A percentile compares a stretch with the other conserved stretches of the same genome.
Conservation (phyloP, 768 basidiomycete genomes). For the Suillus plorans region DNA sequence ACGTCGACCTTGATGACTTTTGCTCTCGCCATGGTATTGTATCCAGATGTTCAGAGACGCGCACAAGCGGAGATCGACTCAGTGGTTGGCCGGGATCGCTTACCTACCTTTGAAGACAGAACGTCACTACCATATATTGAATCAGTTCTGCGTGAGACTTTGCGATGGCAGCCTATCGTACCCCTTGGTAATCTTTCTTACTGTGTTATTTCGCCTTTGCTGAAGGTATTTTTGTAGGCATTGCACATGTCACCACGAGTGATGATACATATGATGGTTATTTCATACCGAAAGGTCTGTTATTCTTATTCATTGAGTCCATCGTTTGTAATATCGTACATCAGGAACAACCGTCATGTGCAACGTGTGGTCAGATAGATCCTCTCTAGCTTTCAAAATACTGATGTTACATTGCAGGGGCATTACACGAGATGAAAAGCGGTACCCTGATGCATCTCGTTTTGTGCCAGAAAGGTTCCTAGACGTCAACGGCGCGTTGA, state of each 20-base stretch:
- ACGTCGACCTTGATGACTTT: conserved; percentile 10
- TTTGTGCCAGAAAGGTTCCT: conserved; percentile 6
- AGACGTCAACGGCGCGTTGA: background rate
- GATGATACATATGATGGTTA: conserved; percentile 43
- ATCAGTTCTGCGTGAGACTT: conserved; percentile 1
- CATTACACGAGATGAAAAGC: conserved; percentile 3
- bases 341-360: background rate
- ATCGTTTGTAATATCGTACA: background rate
- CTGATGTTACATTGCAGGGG: background rate
- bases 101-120: background rate
- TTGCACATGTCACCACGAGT: conserved; percentile 27
- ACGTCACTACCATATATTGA: background rate
- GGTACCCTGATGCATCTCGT: background rate
- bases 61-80: conserved; percentile 18
- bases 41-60: conserved; percentile 13
- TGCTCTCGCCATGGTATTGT: conserved; percentile 4
- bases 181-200: background rate
- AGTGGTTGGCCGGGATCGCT: conserved; percentile 2
- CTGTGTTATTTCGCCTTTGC: background rate
- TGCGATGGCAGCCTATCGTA: background rate
- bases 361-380: background rate
- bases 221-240: background rate
- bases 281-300: conserved; percentile 48
- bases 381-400: background rate
- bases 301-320: background rate